Base-by-base conservation (phyloP, 306 rosid species). In the Vigna trinervia region DNA sequence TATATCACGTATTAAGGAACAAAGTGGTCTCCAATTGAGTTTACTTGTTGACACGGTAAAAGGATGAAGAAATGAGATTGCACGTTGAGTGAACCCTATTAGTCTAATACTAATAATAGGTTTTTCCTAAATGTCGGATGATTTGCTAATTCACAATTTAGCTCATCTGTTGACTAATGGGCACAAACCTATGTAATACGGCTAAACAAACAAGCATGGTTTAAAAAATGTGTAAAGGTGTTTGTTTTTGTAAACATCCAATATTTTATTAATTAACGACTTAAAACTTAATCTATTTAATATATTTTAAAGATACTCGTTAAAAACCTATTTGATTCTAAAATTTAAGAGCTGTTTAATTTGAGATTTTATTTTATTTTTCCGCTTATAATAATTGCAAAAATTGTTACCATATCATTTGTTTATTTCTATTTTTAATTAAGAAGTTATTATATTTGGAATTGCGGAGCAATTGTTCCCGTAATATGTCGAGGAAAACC, bases 31-130 rank as follows among this genome's bases (percentile, higher is more conserved):
- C 50, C 26, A n/a, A 41, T 17, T 45, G 32, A 76, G 22, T 54
- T 77, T 48, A 65, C 39, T 64, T 48, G 59, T 81, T 66, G 62
- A 78, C 76, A 11, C 12, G 39, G 46, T 36, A 48, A 20, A 47
- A 39, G 54, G 60, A 65, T 65, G 17, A 32, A 57, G 23, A 50
- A 73, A 78, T 23, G 45, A 53, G 51, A 69, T 38, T 64, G 58
- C 75, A 78, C 58, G 60, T 46, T 60, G 58, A 77, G 65, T 61
- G 30, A 66, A 53, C 46, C 15, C 14, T 26, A 19, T 74, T 74
- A 57, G n/a, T 57, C 63, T 23, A 57, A 4, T 28, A 54, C 43
- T 48, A 52, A 19, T 67, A 39, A 68, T 43, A 12, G 34, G 19
- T 26, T 12, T 57, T 60, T 60, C 32, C 50, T 45, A 72, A 77